A percentile compares a stretch with the other conserved stretches of the same genome.
Evolutionary conservation across 805 yeast species (phyloP).

Genomic region (Saccharomycopsis malanga): DNA sequence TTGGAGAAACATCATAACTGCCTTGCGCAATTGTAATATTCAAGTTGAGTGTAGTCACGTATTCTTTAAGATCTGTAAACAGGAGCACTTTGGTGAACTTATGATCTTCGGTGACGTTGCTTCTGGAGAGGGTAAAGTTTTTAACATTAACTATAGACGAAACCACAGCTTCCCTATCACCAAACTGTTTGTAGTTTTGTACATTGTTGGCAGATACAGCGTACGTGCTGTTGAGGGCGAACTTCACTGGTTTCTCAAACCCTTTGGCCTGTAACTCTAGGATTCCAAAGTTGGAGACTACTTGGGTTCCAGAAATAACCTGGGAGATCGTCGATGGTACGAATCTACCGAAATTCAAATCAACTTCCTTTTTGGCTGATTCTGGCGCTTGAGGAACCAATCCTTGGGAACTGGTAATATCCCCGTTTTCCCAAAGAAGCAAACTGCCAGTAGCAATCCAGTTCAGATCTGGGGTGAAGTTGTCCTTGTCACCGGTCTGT

Average conservation of each 20-base stretch:
- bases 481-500: slow-evolving; percentile 34
- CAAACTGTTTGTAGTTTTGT: slow-evolving; percentile 30
- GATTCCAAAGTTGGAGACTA: slow-evolving; percentile 1
- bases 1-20: not conserved
- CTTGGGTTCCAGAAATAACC: slow-evolving; percentile 8
- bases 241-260: not conserved
- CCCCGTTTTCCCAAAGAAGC: slow-evolving; percentile 18
- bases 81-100: not conserved
- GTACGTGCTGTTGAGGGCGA: slow-evolving; percentile 5
- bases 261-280: not conserved
- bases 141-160: slow-evolving; percentile 1
- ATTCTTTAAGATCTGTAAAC: not conserved
- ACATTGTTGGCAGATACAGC: slow-evolving; percentile 28
- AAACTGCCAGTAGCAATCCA: slow-evolving; percentile 25
- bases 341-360: slow-evolving; percentile 8
- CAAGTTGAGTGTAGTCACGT: not conserved
- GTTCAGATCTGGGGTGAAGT: slow-evolving; percentile 19
- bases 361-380: slow-evolving; percentile 3
- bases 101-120: not conserved
- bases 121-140: not conserved
- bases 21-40: not conserved
- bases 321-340: slow-evolving; percentile 11
- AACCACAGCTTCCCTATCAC: slow-evolving; percentile 30
- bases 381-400: not conserved
- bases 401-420: slow-evolving; percentile 9